A percentile compares a stretch with the other conserved stretches of the same genome.
Evolutionary conservation across 176 grass and related monocot species (phyloP).

Genomic region (Carex littledalei): DNA sequence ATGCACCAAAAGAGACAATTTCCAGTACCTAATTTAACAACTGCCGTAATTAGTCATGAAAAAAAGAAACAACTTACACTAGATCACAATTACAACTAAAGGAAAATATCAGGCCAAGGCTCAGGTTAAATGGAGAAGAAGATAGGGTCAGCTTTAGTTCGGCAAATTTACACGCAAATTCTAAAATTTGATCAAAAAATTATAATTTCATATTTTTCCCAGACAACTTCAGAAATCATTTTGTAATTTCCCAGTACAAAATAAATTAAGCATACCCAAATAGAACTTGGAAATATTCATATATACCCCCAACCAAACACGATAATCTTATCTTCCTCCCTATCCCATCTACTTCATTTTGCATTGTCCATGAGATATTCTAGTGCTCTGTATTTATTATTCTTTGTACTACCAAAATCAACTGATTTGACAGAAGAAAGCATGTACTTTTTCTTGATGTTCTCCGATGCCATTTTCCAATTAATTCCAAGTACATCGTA

Average conservation of each 20-base stretch:
- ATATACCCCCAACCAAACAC: not conserved
- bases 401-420: not conserved
- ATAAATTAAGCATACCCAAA: slow-evolving; percentile 6
- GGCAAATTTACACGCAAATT: not conserved
- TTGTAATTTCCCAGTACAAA: not conserved
- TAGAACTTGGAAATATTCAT: not conserved
- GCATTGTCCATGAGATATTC: not conserved
- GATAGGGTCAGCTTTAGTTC: not conserved
- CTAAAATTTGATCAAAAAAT: not conserved
- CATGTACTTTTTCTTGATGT: slow-evolving; percentile 88
- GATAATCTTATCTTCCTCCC: not conserved
- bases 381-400: not conserved
- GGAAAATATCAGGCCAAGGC: not conserved
- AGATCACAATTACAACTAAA: not conserved
- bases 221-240: not conserved
- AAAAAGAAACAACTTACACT: slow-evolving; percentile 10
- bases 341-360: not conserved
- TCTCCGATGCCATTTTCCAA: slow-evolving; percentile 92
- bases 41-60: not conserved
- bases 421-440: not conserved
- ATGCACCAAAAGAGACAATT: slow-evolving; percentile 91
- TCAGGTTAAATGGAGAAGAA: not conserved
- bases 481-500: slow-evolving; percentile 90
- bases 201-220: not conserved
- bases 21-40: slow-evolving; percentile 79